A percentile compares a stretch with the other conserved stretches of the same genome.
Evolutionary conservation across 148 eudicot genomes (phyloP).

Genomic region (Oxyria digyna): DNA sequence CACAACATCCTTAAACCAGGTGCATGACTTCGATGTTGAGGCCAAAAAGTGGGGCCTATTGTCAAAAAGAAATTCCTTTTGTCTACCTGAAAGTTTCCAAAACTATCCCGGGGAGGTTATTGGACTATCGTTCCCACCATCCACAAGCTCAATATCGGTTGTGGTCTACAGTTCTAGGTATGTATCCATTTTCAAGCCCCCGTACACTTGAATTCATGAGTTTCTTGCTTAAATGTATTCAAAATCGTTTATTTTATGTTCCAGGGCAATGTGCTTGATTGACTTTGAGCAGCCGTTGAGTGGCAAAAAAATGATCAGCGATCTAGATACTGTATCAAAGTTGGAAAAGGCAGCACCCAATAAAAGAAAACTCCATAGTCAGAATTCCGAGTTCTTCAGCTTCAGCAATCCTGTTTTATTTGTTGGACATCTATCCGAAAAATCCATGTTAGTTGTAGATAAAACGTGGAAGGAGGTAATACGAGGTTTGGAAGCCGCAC

Average conservation of each 20-base stretch:
- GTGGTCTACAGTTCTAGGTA: slow-evolving; percentile 81
- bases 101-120: slow-evolving; percentile 95
- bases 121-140: slow-evolving; percentile 82
- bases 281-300: slow-evolving; percentile 68
- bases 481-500: slow-evolving; percentile 46
- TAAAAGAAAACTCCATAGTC: slow-evolving; percentile 50
- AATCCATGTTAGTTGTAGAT: slow-evolving; percentile 59
- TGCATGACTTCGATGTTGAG: slow-evolving; percentile 89
- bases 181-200: no score
- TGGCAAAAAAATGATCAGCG: slow-evolving; percentile 19
- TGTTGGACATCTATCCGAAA: slow-evolving; percentile 69
- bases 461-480: slow-evolving; percentile 86
- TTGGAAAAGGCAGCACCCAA: slow-evolving; percentile 8
- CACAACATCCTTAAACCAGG: slow-evolving; percentile 81
- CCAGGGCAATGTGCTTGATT: slow-evolving; percentile 87
- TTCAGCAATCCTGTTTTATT: slow-evolving; percentile 75
- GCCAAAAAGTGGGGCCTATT: slow-evolving; percentile 79
- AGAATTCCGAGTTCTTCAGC: slow-evolving; percentile 41
- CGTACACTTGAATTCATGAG: no score
- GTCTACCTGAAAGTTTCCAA: slow-evolving; percentile 58
- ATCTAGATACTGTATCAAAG: slow-evolving; percentile 24
- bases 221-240: no score
- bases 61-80: slow-evolving; percentile 52
- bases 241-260: not conserved
- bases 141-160: slow-evolving; percentile 47